Base-by-base conservation (phyloP, 805 yeast genomes). In the Schizosaccharomyces octosporus region DNA sequence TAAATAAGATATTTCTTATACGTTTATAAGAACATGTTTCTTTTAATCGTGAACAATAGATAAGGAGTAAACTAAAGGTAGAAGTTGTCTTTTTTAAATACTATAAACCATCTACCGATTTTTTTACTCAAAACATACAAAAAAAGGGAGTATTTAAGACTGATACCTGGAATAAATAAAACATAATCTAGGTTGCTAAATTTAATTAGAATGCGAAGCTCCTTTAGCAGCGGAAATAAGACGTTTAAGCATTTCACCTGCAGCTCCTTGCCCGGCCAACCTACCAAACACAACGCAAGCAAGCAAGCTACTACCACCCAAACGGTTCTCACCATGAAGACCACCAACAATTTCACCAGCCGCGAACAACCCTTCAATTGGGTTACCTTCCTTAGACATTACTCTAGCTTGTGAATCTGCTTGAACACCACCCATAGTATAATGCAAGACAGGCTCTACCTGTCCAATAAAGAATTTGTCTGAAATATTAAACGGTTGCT, bases 401-500 rank as follows among this genome's bases (percentile, higher is more conserved):
- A 72, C 66, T 68, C 76, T 69, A 0, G 80, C 72, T 55, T 74
- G 70, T 57, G 75, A 74, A 66, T 78, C 76, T 65, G 80, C 78
- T 66, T 77, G 76, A 59, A 79, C 79, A 17, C 85, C 85, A 36
- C 85, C 85, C 85, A 81, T 81, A 17, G 85, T 79, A 68, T 81
- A 81, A 67, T 81, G 85, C 58, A 81, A 72, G 62, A 79, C 81
- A 45, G 84, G 74, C 5, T 82, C 78, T 57, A 80, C 74, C 63
- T 73, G 76, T 1, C 82, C 78, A 29, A 78, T 80, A 64, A 79
- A 78, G 66, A 78, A 78, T 43, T 67, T 68, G 21, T 73, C 71
- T 7, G 72, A 71, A 41, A 67, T 64, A 27, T 63, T 65, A 61
- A 77, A 71, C 5, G 82, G 82, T 4, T 76, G 70, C 41, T 76